Percentiles rank a stretch among this genome's conserved stretches.
Conservation (phyloP, 179 eudicot genomes). For the Carnegiea gigantea region DNA sequence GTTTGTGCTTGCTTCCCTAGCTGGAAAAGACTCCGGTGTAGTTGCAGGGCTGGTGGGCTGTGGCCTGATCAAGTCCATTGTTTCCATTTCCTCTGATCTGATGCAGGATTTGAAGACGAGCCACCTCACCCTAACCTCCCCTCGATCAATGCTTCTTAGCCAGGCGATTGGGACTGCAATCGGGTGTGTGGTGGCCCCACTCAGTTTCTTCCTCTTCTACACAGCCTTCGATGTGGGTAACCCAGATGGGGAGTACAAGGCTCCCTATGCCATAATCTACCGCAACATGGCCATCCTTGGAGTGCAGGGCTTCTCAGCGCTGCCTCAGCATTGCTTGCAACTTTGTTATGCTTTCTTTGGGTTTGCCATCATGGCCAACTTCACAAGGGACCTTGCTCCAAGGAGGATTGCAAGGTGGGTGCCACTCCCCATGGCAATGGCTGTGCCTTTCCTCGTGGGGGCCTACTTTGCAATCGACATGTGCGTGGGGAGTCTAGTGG, state of each 20-base stretch:
- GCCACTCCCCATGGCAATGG: slow-evolving; percentile 95
- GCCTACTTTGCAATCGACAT: slow-evolving; percentile 80
- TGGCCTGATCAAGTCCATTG: slow-evolving; percentile 78
- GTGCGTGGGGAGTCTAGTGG: slow-evolving; percentile 73
- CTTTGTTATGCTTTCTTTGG: slow-evolving; percentile 63
- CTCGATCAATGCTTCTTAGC: slow-evolving; percentile 81
- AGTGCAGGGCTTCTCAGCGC: slow-evolving; percentile 74
- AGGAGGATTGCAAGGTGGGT: slow-evolving; percentile 45
- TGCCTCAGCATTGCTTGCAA: slow-evolving; percentile 74
- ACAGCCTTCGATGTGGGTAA: slow-evolving; percentile 67
- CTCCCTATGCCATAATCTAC: slow-evolving; percentile 71
- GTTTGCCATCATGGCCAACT: slow-evolving; percentile 54
- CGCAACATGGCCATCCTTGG: slow-evolving; percentile 84
- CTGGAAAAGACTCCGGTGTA: slow-evolving; percentile 62
- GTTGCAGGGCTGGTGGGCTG: slow-evolving; percentile 88
- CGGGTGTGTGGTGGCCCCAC: slow-evolving; percentile 83
- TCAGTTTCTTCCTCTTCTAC: slow-evolving; percentile 69
- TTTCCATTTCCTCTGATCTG: slow-evolving; percentile 69
- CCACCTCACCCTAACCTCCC: slow-evolving; percentile 86
- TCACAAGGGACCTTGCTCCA: slow-evolving; percentile 51
- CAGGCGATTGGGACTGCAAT: slow-evolving; percentile 84
- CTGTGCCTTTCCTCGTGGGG: slow-evolving; percentile 80
- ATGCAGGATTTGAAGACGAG: slow-evolving; percentile 95
- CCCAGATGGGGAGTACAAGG: slow-evolving; percentile 67
- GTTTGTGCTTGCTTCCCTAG: slow-evolving; percentile 63